Evolutionary conservation across 2,329 filamentous ascomycete species (phyloP).

Genomic region (Aspergillus quadricinctus): DNA sequence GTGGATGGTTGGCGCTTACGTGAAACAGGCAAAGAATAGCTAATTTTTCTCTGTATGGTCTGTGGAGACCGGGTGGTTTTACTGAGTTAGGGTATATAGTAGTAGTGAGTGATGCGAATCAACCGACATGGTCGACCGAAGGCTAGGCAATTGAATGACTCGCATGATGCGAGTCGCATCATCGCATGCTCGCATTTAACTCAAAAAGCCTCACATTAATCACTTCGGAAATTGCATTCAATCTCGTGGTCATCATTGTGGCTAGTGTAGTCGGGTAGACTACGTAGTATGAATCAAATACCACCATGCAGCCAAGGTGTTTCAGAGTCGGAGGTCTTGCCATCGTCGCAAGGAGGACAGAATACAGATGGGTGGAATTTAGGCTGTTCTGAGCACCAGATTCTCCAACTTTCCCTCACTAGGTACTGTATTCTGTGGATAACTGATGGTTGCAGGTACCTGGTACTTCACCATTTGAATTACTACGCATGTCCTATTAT

Average conservation of each 20-base stretch:
- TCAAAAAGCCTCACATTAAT: background rate
- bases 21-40: background rate
- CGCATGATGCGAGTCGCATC: too few relatives aligned
- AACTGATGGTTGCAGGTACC: too few relatives aligned
- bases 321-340: background rate
- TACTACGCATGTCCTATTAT: too few relatives aligned
- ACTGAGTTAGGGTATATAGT: background rate
- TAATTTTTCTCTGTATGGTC: background rate
- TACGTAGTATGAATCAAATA: background rate
- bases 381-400: too few relatives aligned
- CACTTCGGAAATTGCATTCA: background rate
- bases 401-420: too few relatives aligned
- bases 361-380: background rate
- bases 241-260: background rate
- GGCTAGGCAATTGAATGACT: constrained; percentile 14
- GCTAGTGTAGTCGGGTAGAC: background rate
- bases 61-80: constrained; percentile 17
- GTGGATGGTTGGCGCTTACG: background rate
- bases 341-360: too few relatives aligned
- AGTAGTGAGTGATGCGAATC: background rate
- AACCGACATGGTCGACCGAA: constrained; percentile 5
- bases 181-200: too few relatives aligned
- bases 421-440: too few relatives aligned
- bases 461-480: too few relatives aligned
- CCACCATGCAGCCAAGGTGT: background rate